phyloP scores from a whole-genome alignment of 331 rosid genomes.

The Telfairia occidentalis region DNA sequence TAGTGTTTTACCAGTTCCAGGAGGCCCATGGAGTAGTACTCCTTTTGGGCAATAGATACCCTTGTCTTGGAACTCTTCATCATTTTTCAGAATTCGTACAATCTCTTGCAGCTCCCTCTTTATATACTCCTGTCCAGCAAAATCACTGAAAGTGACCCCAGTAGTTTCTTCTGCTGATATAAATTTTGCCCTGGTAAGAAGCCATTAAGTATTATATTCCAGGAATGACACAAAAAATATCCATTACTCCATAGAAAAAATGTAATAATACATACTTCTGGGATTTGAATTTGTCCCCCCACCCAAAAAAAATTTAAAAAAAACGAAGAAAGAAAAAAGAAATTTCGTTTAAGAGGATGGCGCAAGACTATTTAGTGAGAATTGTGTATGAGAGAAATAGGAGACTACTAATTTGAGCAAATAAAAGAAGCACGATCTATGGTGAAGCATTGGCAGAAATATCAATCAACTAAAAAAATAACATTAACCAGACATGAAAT shows the following conservation, averaged over 20 bases:
- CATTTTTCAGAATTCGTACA: constrained; percentile 69
- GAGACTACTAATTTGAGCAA: not conserved
- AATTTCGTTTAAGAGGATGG: not conserved
- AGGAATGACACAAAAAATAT: not conserved
- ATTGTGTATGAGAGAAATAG: not conserved
- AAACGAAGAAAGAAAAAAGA: not conserved
- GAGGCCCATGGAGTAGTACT: constrained; percentile 91
- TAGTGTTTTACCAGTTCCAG: constrained; percentile 90
- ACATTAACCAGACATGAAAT: not conserved
- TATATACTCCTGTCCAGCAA: constrained; percentile 97
- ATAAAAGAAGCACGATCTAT: not conserved
- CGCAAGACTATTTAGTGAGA: not conserved
- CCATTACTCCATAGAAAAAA: constrained; percentile 15
- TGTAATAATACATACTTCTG: not conserved
- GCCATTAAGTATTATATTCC: constrained; percentile 29
- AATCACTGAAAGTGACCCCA: constrained; percentile 78
- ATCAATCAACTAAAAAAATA: not conserved
- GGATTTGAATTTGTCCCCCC: not conserved
- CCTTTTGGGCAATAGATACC: constrained; percentile 94
- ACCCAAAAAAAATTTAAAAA: not conserved
- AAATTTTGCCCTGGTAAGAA: constrained; percentile 72
- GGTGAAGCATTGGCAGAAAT: not conserved
- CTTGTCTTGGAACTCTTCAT: constrained; percentile 72
- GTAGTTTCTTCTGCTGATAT: constrained; percentile 91
- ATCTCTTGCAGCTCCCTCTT: constrained; percentile 85